Conservation (phyloP, 2,329 filamentous ascomycete species). For the Curvularia spicifera region DNA sequence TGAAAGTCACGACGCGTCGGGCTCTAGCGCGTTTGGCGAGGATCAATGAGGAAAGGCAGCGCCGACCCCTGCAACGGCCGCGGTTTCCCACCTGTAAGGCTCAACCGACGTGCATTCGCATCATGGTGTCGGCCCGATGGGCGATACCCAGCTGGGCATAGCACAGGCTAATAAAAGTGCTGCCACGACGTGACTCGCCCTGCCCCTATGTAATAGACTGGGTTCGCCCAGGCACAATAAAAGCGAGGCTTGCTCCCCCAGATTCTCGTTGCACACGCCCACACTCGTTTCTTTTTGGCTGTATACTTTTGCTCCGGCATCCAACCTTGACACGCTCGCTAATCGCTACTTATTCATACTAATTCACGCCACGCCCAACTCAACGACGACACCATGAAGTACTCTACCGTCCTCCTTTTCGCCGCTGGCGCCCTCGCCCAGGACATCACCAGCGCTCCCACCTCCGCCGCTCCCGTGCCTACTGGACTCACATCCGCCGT, state of each 20-base stretch:
- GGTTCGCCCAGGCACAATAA: conserved; percentile 17
- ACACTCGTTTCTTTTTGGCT: conserved; percentile 31
- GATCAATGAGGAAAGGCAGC: conserved; percentile 23
- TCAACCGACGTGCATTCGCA: conserved; percentile 25
- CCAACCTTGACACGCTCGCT: conserved; percentile 30
- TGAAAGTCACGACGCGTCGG: conserved; percentile 33
- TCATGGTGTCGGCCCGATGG: conserved; percentile 11
- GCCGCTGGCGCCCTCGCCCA: conserved; percentile 55
- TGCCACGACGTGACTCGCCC: conserved; percentile 10
- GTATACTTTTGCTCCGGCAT: conserved; percentile 14
- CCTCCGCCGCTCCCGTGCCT: conserved; percentile 36
- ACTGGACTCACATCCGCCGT: conserved; percentile 36
- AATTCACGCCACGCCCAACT: conserved; percentile 25
- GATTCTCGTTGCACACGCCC: conserved; percentile 19
- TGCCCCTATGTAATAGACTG: conserved; percentile 17
- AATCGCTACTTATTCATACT: conserved; percentile 22
- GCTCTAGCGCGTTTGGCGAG: conserved; percentile 32
- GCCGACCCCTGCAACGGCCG: conserved; percentile 25
- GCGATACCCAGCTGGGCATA: conserved; percentile 13
- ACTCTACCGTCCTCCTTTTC: conserved; percentile 56
- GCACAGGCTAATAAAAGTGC: conserved; percentile 19
- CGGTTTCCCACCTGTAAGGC: conserved; percentile 24
- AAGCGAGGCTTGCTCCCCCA: conserved; percentile 15
- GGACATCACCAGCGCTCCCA: conserved; percentile 43
- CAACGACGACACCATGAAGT: conserved; percentile 50